Percentiles rank a stretch among this genome's conserved stretches.
Conservation (phyloP, 1,139 yeast genomes). For the Protomyces gravidus region DNA sequence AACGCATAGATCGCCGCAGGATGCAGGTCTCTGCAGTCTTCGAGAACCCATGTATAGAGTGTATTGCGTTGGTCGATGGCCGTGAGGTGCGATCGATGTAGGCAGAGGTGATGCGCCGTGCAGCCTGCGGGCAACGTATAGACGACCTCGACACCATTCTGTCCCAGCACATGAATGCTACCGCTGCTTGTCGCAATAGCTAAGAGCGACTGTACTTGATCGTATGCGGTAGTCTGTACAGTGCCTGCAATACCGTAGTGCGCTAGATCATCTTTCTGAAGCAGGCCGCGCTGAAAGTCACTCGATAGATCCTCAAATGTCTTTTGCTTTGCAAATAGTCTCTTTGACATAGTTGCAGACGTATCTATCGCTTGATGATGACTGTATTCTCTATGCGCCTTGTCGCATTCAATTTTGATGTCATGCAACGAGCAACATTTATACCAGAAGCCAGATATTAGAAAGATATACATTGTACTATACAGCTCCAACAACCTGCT, state of each 20-base stretch:
- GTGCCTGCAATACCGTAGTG: conserved; percentile 57
- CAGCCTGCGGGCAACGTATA: conserved; percentile 48
- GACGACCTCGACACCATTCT: conserved; percentile 70
- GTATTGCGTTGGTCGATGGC: conserved; percentile 56
- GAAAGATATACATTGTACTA: too few relatives aligned
- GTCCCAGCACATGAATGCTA: conserved; percentile 76
- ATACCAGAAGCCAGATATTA: too few relatives aligned
- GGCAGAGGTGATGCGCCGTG: conserved; percentile 55
- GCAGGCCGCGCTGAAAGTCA: conserved; percentile 7
- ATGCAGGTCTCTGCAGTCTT: conserved; percentile 45
- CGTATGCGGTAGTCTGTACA: conserved; percentile 66
- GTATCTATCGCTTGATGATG: background rate
- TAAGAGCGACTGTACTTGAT: conserved; percentile 79
- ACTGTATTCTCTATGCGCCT: too few relatives aligned
- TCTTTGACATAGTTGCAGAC: background rate
- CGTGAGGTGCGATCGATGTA: conserved; percentile 77
- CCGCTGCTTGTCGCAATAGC: conserved; percentile 74
- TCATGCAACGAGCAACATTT: too few relatives aligned
- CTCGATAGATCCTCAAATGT: conserved; percentile 6
- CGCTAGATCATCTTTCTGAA: conserved; percentile 40
- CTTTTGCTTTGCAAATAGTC: conserved; percentile 1
- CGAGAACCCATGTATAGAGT: conserved; percentile 65
- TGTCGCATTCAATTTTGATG: background rate
- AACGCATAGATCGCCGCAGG: conserved; percentile 36
- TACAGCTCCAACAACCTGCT: background rate